phyloP scores from a whole-genome alignment of 2,329 filamentous ascomycete genomes.

The Zarea fungicola region DNA sequence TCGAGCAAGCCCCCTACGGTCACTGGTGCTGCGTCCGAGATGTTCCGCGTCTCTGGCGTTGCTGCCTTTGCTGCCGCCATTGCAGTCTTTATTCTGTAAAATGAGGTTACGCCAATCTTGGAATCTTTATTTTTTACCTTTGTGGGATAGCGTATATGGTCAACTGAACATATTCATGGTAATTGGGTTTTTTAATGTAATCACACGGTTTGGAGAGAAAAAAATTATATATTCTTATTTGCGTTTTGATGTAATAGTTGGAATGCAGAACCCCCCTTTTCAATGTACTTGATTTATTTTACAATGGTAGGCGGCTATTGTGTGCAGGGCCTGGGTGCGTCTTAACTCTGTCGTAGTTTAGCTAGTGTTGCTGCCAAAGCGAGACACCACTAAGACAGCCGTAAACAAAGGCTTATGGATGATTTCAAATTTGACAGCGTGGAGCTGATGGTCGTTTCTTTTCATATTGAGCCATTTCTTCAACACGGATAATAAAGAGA shows the following conservation, averaged over 20 bases:
- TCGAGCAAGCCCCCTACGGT: not conserved
- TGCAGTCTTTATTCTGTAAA: slow-evolving; percentile 6
- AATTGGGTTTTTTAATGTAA: slow-evolving; percentile 6
- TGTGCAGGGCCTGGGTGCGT: no score
- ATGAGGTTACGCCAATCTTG: not conserved
- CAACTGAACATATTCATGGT: not conserved
- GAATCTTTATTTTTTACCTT: not conserved
- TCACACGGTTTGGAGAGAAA: not conserved
- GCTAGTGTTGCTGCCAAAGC: no score
- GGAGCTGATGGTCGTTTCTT: no score
- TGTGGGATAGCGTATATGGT: not conserved
- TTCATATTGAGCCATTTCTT: no score
- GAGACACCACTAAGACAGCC: no score
- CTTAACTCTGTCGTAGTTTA: no score
- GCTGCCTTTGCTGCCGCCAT: slow-evolving; percentile 14
- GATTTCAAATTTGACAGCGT: no score
- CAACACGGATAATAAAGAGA: no score
- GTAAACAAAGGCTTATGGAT: no score
- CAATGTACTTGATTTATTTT: not conserved
- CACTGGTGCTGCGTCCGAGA: slow-evolving; percentile 2
- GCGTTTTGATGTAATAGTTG: not conserved
- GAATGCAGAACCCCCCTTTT: not conserved
- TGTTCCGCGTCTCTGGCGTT: slow-evolving; percentile 6
- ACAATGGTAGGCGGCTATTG: not conserved
- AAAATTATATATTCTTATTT: not conserved